Evolutionary conservation across 768 basidiomycete species (phyloP).

Genomic region (Boletus patriciae): DNA sequence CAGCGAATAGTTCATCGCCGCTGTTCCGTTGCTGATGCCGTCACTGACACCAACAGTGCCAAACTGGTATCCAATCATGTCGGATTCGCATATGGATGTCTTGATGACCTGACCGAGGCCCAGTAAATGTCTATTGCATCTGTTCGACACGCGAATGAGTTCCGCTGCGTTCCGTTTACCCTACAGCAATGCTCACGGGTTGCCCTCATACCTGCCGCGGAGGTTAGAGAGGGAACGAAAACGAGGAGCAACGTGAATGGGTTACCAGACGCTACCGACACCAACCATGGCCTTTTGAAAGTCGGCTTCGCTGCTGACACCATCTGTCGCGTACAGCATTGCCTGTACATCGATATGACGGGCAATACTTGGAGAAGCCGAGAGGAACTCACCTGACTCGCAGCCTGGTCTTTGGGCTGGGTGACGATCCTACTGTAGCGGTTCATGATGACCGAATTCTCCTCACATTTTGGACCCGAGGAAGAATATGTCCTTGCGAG

Average conservation of each 20-base stretch:
- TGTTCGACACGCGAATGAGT: conserved; percentile 31
- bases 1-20: conserved; percentile 92
- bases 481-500: conserved; percentile 39
- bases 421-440: conserved; percentile 82
- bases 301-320: conserved; percentile 75
- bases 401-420: conserved; percentile 91
- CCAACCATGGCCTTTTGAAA: conserved; percentile 98
- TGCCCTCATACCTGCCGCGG: conserved; percentile 88
- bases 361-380: neutral
- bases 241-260: conserved; percentile 13
- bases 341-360: conserved; percentile 52
- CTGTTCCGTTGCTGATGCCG: conserved; percentile 97
- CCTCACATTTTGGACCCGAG: conserved; percentile 39
- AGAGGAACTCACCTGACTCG: conserved; percentile 67
- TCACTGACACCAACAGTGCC: conserved; percentile 98
- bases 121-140: conserved; percentile 94
- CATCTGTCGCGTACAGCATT: conserved; percentile 99
- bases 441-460: conserved; percentile 55
- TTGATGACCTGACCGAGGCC: conserved; percentile 87
- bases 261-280: conserved; percentile 93
- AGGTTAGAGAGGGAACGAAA: conserved; percentile 14
- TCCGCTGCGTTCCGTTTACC: neutral
- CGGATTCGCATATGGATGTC: conserved; percentile 64
- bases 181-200: conserved; percentile 69
- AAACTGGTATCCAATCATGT: conserved; percentile 94